These are phyloP conservation scores for Pleomassaria siparia DNA, from an alignment of 2,329 filamentous ascomycete species.

Conservation along the genomic window DNA sequence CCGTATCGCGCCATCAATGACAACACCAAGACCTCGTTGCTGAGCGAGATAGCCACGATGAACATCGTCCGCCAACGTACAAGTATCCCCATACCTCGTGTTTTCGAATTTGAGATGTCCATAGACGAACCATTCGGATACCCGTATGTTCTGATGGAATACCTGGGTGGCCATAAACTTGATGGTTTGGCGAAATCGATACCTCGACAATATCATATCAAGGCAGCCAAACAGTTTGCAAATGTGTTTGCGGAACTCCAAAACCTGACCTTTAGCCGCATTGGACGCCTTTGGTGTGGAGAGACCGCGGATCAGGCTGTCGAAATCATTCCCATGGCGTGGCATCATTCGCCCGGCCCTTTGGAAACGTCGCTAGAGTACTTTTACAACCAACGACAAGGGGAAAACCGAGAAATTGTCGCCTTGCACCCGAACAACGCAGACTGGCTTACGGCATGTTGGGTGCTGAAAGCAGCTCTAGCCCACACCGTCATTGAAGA, in stretches of 20 bases:
- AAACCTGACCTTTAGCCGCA: conserved; percentile 16
- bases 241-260: conserved; percentile 17
- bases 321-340: conserved; percentile 18
- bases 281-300: conserved; percentile 19
- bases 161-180: conserved; percentile 14
- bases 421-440: conserved; percentile 15
- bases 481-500: conserved; percentile 17
- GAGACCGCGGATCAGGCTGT: conserved; percentile 16
- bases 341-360: conserved; percentile 17
- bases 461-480: conserved; percentile 21
- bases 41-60: conserved; percentile 18
- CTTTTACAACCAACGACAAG: conserved; percentile 16
- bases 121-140: conserved; percentile 14
- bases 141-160: conserved; percentile 17
- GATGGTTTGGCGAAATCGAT: conserved; percentile 14
- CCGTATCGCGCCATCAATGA: conserved; percentile 14
- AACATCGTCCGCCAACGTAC: conserved; percentile 16
- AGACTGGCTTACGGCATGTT: conserved; percentile 18
- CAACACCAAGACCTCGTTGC: conserved; percentile 14
- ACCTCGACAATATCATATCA: conserved; percentile 13
- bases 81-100: conserved; percentile 14
- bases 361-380: conserved; percentile 17
- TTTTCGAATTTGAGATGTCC: conserved; percentile 17
- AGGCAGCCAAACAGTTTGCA: conserved; percentile 17
- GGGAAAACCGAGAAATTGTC: conserved; percentile 16